Percentiles rank a stretch among this genome's conserved stretches.
Evolutionary conservation across 208 protist genomes (phyloP).

Genomic region (Trypanosoma rangeli): DNA sequence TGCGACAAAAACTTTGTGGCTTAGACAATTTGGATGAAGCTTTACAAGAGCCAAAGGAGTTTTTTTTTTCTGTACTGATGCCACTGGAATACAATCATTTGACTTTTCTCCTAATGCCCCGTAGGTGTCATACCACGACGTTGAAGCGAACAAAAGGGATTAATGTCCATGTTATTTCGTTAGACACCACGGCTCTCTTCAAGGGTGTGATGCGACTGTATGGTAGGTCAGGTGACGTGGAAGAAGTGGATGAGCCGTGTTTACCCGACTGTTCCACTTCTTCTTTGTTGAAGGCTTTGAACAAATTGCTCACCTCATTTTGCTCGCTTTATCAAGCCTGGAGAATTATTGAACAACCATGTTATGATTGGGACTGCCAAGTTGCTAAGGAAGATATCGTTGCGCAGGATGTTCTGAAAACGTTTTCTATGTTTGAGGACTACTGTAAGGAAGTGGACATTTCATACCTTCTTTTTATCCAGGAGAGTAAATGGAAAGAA

Average conservation of each 20-base stretch:
- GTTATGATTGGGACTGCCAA: neutral
- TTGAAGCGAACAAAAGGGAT: conserved; percentile 19
- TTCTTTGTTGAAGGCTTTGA: conserved; percentile 46
- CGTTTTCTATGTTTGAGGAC: conserved; percentile 35
- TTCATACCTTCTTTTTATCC: conserved; percentile 59
- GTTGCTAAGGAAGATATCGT: conserved; percentile 9
- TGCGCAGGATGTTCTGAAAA: conserved; percentile 33
- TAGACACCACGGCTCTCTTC: conserved; percentile 55
- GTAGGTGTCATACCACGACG: neutral
- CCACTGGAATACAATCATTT: conserved; percentile 13
- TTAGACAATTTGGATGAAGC: neutral
- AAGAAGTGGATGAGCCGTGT: conserved; percentile 8
- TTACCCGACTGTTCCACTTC: conserved; percentile 40
- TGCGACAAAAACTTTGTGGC: conserved; percentile 16
- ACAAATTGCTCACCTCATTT: conserved; percentile 54
- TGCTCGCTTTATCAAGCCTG: conserved; percentile 43
- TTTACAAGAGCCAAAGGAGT: neutral
- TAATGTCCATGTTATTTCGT: conserved; percentile 42
- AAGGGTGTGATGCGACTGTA: conserved; percentile 60
- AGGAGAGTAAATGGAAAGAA: conserved; percentile 18
- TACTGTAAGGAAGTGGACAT: conserved; percentile 71
- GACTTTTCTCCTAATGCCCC: conserved; percentile 24
- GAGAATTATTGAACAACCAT: conserved; percentile 17
- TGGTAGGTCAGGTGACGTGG: conserved; percentile 2
- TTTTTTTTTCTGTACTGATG: conserved; percentile 17